Conservation (phyloP, 148 eudicot species). For the Selenicereus undatus region DNA sequence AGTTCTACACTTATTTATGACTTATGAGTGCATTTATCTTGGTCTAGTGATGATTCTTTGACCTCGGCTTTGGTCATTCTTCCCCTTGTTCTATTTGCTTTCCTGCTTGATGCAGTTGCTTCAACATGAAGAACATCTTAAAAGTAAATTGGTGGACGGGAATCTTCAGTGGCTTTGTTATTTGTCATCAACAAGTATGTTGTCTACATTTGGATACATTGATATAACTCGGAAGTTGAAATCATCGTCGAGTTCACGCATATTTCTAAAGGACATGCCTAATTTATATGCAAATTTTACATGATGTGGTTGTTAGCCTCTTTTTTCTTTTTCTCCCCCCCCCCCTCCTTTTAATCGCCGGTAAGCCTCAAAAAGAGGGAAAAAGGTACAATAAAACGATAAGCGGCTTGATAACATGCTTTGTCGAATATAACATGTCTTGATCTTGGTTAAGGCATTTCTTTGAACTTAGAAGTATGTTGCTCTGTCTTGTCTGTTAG, state of each 20-base stretch:
- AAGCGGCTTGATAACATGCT: not conserved
- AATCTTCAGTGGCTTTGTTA: conserved; percentile 72
- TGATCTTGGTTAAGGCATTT: not conserved
- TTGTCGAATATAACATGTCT: not conserved
- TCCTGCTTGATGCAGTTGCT: conserved; percentile 47
- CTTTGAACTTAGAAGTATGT: too few relatives aligned
- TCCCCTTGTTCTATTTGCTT: not conserved
- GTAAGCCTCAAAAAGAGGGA: too few relatives aligned
- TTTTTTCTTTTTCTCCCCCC: too few relatives aligned
- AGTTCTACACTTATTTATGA: conserved; percentile 9
- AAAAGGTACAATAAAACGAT: too few relatives aligned
- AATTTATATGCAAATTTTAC: not conserved
- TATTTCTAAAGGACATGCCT: not conserved
- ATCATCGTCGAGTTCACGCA: not conserved
- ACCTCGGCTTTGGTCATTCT: not conserved
- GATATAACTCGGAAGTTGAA: not conserved
- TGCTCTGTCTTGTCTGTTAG: too few relatives aligned
- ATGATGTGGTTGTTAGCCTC: not conserved
- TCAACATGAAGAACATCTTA: conserved; percentile 52
- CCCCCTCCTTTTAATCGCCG: too few relatives aligned
- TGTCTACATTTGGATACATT: not conserved
- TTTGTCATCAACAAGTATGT: conserved; percentile 80
- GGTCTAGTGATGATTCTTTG: not conserved
- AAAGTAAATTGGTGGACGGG: conserved; percentile 40
- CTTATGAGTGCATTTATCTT: not conserved